Conservation (phyloP, 2,329 filamentous ascomycete genomes). For the Aspergillus candidus region DNA sequence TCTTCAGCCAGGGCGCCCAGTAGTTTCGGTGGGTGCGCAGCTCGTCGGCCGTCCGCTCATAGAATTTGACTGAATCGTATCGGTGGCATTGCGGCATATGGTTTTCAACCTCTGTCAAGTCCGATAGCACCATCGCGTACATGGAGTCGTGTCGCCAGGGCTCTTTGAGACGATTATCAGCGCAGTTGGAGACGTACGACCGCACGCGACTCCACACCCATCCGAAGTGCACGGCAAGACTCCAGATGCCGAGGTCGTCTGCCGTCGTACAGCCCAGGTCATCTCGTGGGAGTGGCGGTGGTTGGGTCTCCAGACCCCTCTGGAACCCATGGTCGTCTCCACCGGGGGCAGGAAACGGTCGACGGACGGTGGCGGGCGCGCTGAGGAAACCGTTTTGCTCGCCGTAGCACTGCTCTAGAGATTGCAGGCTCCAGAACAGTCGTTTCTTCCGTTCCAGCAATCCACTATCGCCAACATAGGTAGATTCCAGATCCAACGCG, state of each 20-base stretch:
- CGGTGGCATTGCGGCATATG: conserved; percentile 45
- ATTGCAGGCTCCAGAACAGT: conserved; percentile 48
- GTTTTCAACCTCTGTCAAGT: conserved; percentile 47
- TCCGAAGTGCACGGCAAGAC: conserved; percentile 44
- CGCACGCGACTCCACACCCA: conserved; percentile 47
- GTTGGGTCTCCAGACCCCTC: conserved; percentile 26
- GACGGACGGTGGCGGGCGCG: conserved; percentile 38
- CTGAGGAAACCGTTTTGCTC: conserved; percentile 42
- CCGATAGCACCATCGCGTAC: conserved; percentile 47
- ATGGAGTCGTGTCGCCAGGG: conserved; percentile 50
- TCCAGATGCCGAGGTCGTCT: conserved; percentile 47
- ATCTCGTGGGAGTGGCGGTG: conserved; percentile 42
- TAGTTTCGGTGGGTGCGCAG: conserved; percentile 43
- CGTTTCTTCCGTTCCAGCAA: conserved; percentile 43
- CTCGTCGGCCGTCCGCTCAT: conserved; percentile 45
- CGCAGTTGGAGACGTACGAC: conserved; percentile 45
- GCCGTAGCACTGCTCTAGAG: conserved; percentile 48
- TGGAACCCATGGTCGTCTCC: conserved; percentile 13
- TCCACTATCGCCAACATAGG: conserved; percentile 33
- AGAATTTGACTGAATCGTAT: conserved; percentile 50
- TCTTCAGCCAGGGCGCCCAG: conserved; percentile 49
- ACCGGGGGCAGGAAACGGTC: conserved; percentile 26
- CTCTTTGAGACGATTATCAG: conserved; percentile 44
- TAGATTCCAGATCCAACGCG: conserved; percentile 42
- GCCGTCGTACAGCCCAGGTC: conserved; percentile 39